Conservation (phyloP, 441 rosid species). For the Pelargonium fulgidum region DNA sequence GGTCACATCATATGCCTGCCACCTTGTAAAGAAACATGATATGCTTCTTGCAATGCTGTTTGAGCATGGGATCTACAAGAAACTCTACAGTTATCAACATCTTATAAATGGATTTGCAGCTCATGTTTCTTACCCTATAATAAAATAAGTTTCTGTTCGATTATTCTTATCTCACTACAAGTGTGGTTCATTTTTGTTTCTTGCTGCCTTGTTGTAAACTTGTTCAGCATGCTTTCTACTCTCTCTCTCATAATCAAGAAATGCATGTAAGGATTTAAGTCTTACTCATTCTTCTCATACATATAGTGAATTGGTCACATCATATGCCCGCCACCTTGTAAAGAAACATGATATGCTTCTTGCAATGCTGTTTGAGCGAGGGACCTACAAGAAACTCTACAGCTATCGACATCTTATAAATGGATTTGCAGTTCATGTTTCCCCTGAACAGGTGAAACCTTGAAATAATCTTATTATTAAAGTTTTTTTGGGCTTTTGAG, state of each 20-base stretch:
- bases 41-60: conserved; percentile 80
- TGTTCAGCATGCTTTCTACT: background rate
- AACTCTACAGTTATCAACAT: conserved; percentile 89
- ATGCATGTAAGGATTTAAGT: background rate
- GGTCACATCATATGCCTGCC: conserved; percentile 72
- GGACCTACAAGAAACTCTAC: conserved; percentile 79
- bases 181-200: background rate
- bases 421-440: conserved; percentile 81
- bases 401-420: conserved; percentile 93
- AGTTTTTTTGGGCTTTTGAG: background rate
- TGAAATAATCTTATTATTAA: conserved; percentile 12
- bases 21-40: conserved; percentile 88
- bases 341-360: conserved; percentile 89
- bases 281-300: conserved; percentile 11
- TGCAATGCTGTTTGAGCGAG: conserved; percentile 64
- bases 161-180: background rate
- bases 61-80: conserved; percentile 66
- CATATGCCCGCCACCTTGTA: conserved; percentile 82
- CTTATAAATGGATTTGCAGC: conserved; percentile 31
- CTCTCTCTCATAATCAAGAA: background rate
- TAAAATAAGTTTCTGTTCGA: background rate
- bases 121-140: background rate
- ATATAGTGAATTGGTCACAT: conserved; percentile 68
- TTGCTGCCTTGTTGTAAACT: background rate
- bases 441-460: conserved; percentile 80